Evolutionary conservation across 1,139 yeast genomes (phyloP).

Genomic region (Hyphopichia pseudoburtonii): DNA sequence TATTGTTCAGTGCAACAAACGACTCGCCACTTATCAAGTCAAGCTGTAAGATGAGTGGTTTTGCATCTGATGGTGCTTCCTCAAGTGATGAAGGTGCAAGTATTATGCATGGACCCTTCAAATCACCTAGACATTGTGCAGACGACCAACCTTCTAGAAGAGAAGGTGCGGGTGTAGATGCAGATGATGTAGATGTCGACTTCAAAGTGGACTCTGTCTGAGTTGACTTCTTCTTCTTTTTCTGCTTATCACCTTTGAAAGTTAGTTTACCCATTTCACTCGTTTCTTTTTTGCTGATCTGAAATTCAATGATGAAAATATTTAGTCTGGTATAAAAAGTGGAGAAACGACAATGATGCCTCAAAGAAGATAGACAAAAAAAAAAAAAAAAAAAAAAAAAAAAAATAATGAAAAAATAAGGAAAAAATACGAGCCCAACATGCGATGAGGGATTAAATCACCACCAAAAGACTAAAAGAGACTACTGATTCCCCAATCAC

Average conservation of each 20-base stretch:
- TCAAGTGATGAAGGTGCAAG: background rate
- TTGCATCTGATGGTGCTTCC: background rate
- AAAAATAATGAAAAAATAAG: too few relatives aligned
- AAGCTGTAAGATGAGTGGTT: background rate
- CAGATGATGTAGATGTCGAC: background rate
- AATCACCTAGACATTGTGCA: slow-evolving; percentile 7
- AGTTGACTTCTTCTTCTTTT: slow-evolving; percentile 7
- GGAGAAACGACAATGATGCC: too few relatives aligned
- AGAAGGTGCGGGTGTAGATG: background rate
- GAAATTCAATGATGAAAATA: background rate
- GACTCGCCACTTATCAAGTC: slow-evolving; percentile 1
- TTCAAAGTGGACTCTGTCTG: background rate
- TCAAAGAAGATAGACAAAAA: too few relatives aligned
- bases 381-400: too few relatives aligned
- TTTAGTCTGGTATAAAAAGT: background rate
- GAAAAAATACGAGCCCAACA: too few relatives aligned
- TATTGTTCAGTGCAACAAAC: slow-evolving; percentile 3
- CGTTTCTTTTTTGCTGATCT: background rate
- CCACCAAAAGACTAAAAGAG: too few relatives aligned
- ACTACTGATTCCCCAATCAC: too few relatives aligned
- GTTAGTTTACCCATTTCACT: slow-evolving; percentile 11
- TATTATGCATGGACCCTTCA: slow-evolving; percentile 12
- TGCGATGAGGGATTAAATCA: too few relatives aligned
- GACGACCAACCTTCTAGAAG: slow-evolving; percentile 11
- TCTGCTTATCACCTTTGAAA: slow-evolving; percentile 12